A percentile compares a stretch with the other conserved stretches of the same genome.
phyloP scores from a whole-genome alignment of 768 basidiomycete genomes.

The Lactifluus subvellereus region DNA sequence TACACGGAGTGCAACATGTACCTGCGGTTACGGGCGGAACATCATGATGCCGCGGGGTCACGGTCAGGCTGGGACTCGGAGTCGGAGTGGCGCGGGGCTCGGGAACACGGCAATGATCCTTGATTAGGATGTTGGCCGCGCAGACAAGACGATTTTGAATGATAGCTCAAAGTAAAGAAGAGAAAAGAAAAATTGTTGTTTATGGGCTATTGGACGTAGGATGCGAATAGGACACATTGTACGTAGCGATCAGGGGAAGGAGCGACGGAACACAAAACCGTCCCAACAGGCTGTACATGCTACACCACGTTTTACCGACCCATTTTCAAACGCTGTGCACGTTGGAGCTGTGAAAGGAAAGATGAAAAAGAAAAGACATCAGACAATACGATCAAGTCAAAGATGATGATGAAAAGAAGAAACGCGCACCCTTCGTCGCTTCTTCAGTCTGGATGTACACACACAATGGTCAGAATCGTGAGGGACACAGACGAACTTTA shows the following conservation, averaged over 20 bases:
- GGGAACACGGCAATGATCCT: no score
- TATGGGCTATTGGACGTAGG: not conserved
- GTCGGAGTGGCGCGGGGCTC: no score
- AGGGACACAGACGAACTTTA: constrained; percentile 23
- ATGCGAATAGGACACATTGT: not conserved
- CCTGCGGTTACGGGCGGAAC: no score
- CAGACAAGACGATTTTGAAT: not conserved
- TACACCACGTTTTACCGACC: constrained; percentile 11
- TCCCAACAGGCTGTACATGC: constrained; percentile 5
- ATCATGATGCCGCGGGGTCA: not conserved
- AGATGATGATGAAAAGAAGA: not conserved
- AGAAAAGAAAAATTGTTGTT: not conserved
- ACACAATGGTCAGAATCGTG: not conserved
- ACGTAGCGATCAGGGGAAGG: not conserved
- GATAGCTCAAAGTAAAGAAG: not conserved
- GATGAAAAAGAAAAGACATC: not conserved
- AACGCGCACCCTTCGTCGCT: constrained; percentile 72
- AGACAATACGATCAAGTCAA: not conserved
- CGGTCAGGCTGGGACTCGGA: not conserved
- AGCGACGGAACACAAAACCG: not conserved
- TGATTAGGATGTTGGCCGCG: not conserved
- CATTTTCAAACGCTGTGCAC: constrained; percentile 22
- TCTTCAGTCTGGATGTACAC: constrained; percentile 59
- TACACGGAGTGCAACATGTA: no score
- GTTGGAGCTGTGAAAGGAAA: constrained; percentile 13